Percentiles rank a stretch among this genome's conserved stretches.
These are phyloP conservation scores for Penicillium soppii DNA, from an alignment of 495 filamentous ascomycete genomes.

Conservation along the genomic window DNA sequence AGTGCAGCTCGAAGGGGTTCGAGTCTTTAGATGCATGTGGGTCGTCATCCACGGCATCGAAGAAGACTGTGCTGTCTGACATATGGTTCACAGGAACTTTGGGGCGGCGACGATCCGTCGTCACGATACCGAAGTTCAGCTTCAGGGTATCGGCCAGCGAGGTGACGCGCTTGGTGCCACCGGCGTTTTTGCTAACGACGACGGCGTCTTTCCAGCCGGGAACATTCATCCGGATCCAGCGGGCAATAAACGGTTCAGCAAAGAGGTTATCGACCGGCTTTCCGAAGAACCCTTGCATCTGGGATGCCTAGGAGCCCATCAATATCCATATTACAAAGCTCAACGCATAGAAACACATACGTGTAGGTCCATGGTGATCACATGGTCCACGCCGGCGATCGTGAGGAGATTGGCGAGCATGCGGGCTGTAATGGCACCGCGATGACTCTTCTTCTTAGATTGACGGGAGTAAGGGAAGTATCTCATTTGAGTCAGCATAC, in stretches of 20 bases:
- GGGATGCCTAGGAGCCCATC: slow-evolving; percentile 60
- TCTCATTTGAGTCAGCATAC: slow-evolving; percentile 50
- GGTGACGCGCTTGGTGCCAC: slow-evolving; percentile 96
- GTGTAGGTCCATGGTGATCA: slow-evolving; percentile 95
- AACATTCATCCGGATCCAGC: slow-evolving; percentile 91
- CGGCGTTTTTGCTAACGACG: slow-evolving; percentile 96
- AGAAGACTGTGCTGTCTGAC: slow-evolving; percentile 62
- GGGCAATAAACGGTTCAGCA: slow-evolving; percentile 92
- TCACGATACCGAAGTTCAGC: slow-evolving; percentile 95
- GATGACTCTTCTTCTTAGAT: slow-evolving; percentile 97
- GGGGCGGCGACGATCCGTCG: slow-evolving; percentile 80
- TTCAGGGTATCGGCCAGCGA: slow-evolving; percentile 94
- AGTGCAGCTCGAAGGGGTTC: slow-evolving; percentile 33
- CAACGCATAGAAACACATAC: slow-evolving; percentile 44
- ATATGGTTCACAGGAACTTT: slow-evolving; percentile 51
- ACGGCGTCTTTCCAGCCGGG: slow-evolving; percentile 86
- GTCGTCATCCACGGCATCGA: slow-evolving; percentile 45
- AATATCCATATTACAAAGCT: slow-evolving; percentile 12
- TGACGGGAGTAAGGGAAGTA: slow-evolving; percentile 99
- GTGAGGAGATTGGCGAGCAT: slow-evolving; percentile 95
- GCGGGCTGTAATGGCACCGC: slow-evolving; percentile 92
- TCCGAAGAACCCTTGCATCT: slow-evolving; percentile 99
- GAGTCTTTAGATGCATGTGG: slow-evolving; percentile 24
- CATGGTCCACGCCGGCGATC: slow-evolving; percentile 93
- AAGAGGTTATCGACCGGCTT: slow-evolving; percentile 97